These are phyloP conservation scores for Neurospora sp. DNA, from an alignment of 495 filamentous ascomycete genomes.

Conservation along the genomic window DNA sequence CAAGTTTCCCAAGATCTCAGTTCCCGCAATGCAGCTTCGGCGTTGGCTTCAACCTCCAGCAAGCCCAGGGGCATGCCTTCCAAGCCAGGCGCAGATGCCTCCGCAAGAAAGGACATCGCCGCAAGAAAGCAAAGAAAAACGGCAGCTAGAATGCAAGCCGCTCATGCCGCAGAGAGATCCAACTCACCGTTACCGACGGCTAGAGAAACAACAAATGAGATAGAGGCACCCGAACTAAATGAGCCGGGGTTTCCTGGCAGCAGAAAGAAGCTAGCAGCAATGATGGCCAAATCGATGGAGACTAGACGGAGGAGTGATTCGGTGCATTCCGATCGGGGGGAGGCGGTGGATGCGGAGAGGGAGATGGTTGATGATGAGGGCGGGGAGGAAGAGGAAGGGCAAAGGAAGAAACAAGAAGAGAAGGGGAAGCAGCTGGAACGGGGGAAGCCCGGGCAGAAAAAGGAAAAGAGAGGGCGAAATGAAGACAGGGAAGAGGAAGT, in stretches of 20 bases:
- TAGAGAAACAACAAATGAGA: too few species aligned
- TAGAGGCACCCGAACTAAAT: too few species aligned
- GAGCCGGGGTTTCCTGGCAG: too few species aligned
- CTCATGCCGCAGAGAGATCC: neutral
- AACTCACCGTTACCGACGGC: too few species aligned
- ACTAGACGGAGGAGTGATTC: neutral
- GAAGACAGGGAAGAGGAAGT: neutral
- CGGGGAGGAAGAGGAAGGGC: neutral
- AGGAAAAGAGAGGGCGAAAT: neutral
- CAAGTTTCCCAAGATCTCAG: neutral
- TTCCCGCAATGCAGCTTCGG: neutral
- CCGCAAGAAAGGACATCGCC: rapidly evolving
- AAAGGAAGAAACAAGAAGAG: neutral
- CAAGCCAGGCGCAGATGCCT: neutral
- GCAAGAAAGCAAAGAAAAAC: neutral
- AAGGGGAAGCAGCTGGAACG: neutral
- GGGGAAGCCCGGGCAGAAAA: neutral
- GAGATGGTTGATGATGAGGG: neutral
- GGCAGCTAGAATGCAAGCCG: rapidly evolving
- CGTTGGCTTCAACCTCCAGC: neutral
- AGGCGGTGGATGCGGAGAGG: too few species aligned
- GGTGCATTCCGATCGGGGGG: too few species aligned
- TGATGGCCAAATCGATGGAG: neutral
- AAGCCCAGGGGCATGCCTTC: neutral
- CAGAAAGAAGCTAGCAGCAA: too few species aligned